Conservation (phyloP, 768 basidiomycete genomes). For the Lentinula guzmanii region DNA sequence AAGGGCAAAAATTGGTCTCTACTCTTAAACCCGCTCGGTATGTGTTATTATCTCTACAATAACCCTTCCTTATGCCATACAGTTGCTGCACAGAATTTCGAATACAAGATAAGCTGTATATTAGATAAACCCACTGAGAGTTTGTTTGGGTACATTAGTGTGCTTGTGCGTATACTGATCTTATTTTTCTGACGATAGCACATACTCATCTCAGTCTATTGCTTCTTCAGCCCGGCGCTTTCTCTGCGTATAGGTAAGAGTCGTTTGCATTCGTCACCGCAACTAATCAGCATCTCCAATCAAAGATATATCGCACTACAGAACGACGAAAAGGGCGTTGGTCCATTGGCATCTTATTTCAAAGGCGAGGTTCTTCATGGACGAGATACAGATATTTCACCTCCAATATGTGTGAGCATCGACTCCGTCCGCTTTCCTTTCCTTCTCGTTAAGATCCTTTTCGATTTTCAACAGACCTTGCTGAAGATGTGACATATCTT, state of each 20-base stretch:
- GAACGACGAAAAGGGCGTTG: slow-evolving; percentile 75
- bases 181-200: neutral
- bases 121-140: slow-evolving; percentile 79
- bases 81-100: slow-evolving; percentile 78
- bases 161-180: slow-evolving; percentile 49
- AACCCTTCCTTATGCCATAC: neutral
- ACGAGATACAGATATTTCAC: slow-evolving; percentile 85
- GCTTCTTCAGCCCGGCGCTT: slow-evolving; percentile 70
- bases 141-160: slow-evolving; percentile 94
- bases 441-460: no score
- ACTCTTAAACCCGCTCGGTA: slow-evolving; percentile 68
- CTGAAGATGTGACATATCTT: slow-evolving; percentile 65
- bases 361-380: slow-evolving; percentile 88
- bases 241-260: slow-evolving; percentile 76
- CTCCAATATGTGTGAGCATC: slow-evolving; percentile 84
- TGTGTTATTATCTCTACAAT: neutral
- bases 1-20: slow-evolving; percentile 86
- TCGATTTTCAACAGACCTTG: slow-evolving; percentile 51
- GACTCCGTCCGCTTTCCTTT: no score
- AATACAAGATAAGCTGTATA: slow-evolving; percentile 72
- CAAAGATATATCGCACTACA: slow-evolving; percentile 78
- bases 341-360: slow-evolving; percentile 94
- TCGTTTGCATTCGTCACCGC: slow-evolving; percentile 19
- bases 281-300: slow-evolving; percentile 5
- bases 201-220: neutral